Base-by-base conservation (phyloP, 2,329 filamentous ascomycete genomes). In the Neurospora crassa region DNA sequence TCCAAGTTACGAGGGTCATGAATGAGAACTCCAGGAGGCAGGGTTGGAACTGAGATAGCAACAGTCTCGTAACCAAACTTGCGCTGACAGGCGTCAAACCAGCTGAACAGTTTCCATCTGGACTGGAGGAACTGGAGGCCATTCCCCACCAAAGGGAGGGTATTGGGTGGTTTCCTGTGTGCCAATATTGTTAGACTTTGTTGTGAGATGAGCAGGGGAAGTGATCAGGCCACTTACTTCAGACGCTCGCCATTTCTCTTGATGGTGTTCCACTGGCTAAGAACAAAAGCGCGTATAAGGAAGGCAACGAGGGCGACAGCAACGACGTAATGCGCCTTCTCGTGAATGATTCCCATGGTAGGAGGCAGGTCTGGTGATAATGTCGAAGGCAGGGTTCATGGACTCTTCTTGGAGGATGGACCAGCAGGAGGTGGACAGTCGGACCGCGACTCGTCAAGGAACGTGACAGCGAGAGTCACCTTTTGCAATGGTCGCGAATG, bases 11-110 rank as follows among this genome's bases (percentile, higher is more conserved):
- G 81, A 1, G 89, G 88, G 74, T 88, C 86, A 75, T 86, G 88
- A 76, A 91, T 86, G 67, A 91, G 85, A 24, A 91, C 86, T 4
- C 88, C 89, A 0, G 87, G 86, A 1, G 88, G 88, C 14, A 91
- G 78, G 0, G 86, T 87, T 1, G 89, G 89, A 14, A 91, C 89
- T 3, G 84, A 84, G 40, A 91, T 87, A 74, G 88, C 84, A 68
- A 89, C 86, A 0, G 89, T 91, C 78, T 89, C 87, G 70, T 85
- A 81, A 43, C 87, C 87, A 73, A 88, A 87, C 40, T 80, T 79
- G 14, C 81, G 82, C 77, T 90, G 87, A 75, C 87, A 89, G 74
- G 82, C 83, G 68, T 85, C 83, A 76, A 91, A 91, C 89, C 88
- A 91, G 8, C 83, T 79, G 73, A 91, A 88, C 5, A 91, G 83